phyloP scores from a whole-genome alignment of 345 rosid species.

The Moricandia arvensis region DNA sequence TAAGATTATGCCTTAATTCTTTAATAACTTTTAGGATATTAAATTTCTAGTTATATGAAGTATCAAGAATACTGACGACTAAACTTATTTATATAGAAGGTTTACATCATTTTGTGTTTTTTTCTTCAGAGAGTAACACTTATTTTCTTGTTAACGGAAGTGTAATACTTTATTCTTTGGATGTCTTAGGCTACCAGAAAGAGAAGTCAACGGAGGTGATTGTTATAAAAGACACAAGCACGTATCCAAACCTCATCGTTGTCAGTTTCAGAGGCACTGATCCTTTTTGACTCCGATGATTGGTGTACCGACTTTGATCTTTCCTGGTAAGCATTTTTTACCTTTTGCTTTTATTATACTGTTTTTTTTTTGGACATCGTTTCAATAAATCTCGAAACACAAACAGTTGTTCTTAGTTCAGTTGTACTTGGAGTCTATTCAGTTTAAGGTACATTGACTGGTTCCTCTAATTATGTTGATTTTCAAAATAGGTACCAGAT shows the following conservation, averaged over 20 bases:
- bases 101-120: background rate
- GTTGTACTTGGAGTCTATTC: background rate
- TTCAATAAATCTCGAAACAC: background rate
- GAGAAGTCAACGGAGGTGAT: constrained; percentile 49
- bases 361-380: background rate
- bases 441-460: background rate
- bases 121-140: background rate
- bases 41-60: background rate
- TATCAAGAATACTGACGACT: background rate
- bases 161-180: background rate
- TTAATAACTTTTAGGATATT: background rate
- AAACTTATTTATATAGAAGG: background rate
- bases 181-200: constrained; percentile 34
- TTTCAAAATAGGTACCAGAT: constrained; percentile 39
- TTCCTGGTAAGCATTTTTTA: constrained; percentile 48
- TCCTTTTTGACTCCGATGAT: constrained; percentile 55
- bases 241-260: constrained; percentile 47
- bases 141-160: background rate
- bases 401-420: background rate
- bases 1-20: background rate
- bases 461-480: background rate
- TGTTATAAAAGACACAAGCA: constrained; percentile 42
- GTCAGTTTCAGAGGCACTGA: constrained; percentile 64
- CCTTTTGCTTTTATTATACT: background rate
- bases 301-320: constrained; percentile 53